Evolutionary conservation across 2,329 filamentous ascomycete species (phyloP), one percentile per base, ranked within the genome.

Genomic region (Colletotrichum sp.): DNA sequence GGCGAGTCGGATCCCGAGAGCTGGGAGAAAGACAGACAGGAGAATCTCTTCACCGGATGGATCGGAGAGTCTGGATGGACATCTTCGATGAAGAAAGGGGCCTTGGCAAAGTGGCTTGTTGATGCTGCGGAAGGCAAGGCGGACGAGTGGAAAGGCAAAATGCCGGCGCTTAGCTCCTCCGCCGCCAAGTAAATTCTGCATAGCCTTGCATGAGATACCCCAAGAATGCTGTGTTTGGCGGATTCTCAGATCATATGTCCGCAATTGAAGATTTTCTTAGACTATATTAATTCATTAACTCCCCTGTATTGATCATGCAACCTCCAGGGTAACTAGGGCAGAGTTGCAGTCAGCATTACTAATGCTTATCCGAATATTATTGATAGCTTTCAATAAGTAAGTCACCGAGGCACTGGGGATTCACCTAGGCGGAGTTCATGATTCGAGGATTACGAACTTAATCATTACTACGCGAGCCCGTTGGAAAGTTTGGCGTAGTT

Each of bases 101-200:
- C 74, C 4, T 39, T 84, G 64, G 77, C 81, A 2, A 78, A 77
- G 63, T 84, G 82, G 82, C 79, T 83, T 16, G 81, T 81, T 8
- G 82, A 83, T 78, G 71, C 71, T 24, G 78, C 72, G 15, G 80
- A 80, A 62, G 75, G 75, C 18, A 70, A 68, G 44, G 65, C 67
- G 28, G 76, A 76, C 18, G 70, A 59, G 24, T 80, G 79, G 80
- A 67, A 79, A 26, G 59, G 78, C 16, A 81, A 81, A 74, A 76
- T 82, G 76, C 80, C 80, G 12, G 80, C 80, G 15, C 28, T 59
- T 9, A 59, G 55, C 26, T 59, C 55, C 4, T 59, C 24, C 15
- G 3, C 5, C 1, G 8, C 55, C 13, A 28, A 59, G 26, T 59
- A 28, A 8, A 6, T 52, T 52, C 10, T 28, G 10, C 55, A 28